A percentile compares a stretch with the other conserved stretches of the same genome.
phyloP scores from a whole-genome alignment of 768 basidiomycete genomes.

The Termitomyces sp. region DNA sequence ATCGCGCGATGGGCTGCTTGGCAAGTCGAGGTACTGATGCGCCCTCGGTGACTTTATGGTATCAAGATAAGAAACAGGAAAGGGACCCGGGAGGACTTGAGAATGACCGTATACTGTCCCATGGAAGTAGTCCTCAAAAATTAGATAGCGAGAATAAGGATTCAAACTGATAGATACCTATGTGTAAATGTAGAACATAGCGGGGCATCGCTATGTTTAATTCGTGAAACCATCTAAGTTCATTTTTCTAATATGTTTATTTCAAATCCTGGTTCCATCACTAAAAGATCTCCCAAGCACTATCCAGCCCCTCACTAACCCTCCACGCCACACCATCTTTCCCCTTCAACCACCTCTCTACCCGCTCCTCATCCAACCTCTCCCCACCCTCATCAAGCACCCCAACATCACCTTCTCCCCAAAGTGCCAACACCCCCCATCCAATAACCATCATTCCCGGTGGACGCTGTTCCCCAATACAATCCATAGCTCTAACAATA shows the following conservation, averaged over 20 bases:
- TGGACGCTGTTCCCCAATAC: constrained; percentile 79
- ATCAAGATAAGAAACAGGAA: background rate
- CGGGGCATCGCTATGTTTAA: too few relatives aligned
- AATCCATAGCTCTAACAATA: constrained; percentile 66
- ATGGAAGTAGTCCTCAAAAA: too few relatives aligned
- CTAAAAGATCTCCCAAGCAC: constrained; percentile 27
- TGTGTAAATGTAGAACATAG: too few relatives aligned
- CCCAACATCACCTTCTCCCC: constrained; percentile 62
- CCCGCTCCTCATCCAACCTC: constrained; percentile 36
- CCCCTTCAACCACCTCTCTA: constrained; percentile 58
- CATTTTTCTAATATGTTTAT: background rate
- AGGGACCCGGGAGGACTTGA: background rate
- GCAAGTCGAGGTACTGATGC: too few relatives aligned
- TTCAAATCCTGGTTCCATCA: background rate
- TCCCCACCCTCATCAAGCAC: constrained; percentile 59
- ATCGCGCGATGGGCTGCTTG: background rate
- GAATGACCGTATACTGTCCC: too few relatives aligned
- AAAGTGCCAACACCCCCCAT: constrained; percentile 81
- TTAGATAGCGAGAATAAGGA: too few relatives aligned
- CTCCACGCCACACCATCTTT: constrained; percentile 46
- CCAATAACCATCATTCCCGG: constrained; percentile 97
- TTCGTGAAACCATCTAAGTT: too few relatives aligned
- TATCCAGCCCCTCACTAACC: constrained; percentile 56
- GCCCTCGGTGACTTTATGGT: too few relatives aligned
- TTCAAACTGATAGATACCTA: background rate